Percentiles rank a stretch among this genome's conserved stretches.
Conservation (phyloP, 2,329 filamentous ascomycete species). For the Trematosphaeria pertusa region DNA sequence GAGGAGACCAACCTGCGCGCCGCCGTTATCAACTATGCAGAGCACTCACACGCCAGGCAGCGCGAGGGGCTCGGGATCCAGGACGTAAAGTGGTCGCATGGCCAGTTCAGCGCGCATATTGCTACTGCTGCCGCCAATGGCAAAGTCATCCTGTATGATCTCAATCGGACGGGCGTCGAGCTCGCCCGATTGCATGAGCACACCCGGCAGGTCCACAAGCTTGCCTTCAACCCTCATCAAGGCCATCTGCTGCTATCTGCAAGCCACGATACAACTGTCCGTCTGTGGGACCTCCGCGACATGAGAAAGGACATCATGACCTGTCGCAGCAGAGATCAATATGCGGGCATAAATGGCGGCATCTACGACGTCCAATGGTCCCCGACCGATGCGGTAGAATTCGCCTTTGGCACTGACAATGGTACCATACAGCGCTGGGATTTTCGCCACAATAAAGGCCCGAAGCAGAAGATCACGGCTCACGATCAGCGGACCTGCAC, state of each 20-base stretch:
- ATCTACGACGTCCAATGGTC: slow-evolving; percentile 71
- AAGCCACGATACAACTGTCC: slow-evolving; percentile 69
- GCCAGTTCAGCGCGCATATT: slow-evolving; percentile 65
- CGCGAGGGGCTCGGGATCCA: slow-evolving; percentile 67
- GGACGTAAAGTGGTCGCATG: slow-evolving; percentile 73
- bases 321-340: slow-evolving; percentile 63
- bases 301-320: slow-evolving; percentile 58
- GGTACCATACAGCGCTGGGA: slow-evolving; percentile 71
- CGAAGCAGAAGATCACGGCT: slow-evolving; percentile 66
- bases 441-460: slow-evolving; percentile 62
- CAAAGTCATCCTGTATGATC: slow-evolving; percentile 70
- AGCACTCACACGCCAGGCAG: slow-evolving; percentile 57
- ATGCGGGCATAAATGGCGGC: slow-evolving; percentile 64
- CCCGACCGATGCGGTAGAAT: slow-evolving; percentile 66
- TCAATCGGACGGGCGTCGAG: slow-evolving; percentile 66
- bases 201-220: slow-evolving; percentile 68
- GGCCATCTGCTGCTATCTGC: slow-evolving; percentile 68
- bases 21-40: slow-evolving; percentile 65
- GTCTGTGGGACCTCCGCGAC: slow-evolving; percentile 69
- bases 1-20: slow-evolving; percentile 70
- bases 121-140: slow-evolving; percentile 70
- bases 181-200: slow-evolving; percentile 69
- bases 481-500: slow-evolving; percentile 66
- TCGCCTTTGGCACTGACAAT: slow-evolving; percentile 70
- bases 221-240: slow-evolving; percentile 69